Evolutionary conservation across 1,139 yeast species (phyloP).

Genomic region (Candida smagusa): DNA sequence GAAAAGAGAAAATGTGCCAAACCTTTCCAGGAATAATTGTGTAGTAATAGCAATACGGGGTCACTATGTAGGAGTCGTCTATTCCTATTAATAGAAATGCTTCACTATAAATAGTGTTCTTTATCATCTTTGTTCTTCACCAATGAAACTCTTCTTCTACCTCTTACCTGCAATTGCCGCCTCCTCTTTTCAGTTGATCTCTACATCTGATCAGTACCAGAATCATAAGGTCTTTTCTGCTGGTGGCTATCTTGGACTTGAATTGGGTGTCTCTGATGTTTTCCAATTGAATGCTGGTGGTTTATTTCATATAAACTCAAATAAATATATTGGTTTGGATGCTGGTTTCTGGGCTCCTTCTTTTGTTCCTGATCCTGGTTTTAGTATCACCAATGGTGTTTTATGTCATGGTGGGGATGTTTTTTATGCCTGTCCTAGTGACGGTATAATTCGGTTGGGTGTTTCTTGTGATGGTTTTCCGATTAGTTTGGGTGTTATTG

Average conservation of each 20-base stretch:
- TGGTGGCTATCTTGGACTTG: slow-evolving; percentile 16
- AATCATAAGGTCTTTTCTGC: slow-evolving; percentile 11
- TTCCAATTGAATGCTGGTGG: slow-evolving; percentile 17
- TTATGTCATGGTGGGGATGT: slow-evolving; percentile 12
- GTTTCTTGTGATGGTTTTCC: slow-evolving; percentile 11
- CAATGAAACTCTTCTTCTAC: too few species aligned
- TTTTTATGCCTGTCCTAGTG: slow-evolving; percentile 20
- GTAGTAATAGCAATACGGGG: too few species aligned
- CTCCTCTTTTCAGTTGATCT: slow-evolving; percentile 16
- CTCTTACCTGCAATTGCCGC: slow-evolving; percentile 19
- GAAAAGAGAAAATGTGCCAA: slow-evolving; percentile 92
- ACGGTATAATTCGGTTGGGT: slow-evolving; percentile 11
- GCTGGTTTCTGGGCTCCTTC: slow-evolving; percentile 13
- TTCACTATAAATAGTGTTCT: too few species aligned
- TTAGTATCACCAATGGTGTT: slow-evolving; percentile 14
- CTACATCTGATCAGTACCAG: slow-evolving; percentile 24
- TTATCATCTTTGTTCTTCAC: too few species aligned
- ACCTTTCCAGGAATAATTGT: slow-evolving; percentile 44
- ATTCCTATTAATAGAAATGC: too few species aligned
- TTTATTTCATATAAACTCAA: slow-evolving; percentile 18
- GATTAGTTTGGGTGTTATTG: slow-evolving; percentile 10
- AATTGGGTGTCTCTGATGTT: slow-evolving; percentile 13
- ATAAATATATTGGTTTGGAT: slow-evolving; percentile 13
- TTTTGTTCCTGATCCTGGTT: slow-evolving; percentile 15
- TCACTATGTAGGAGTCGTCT: too few species aligned